Evolutionary conservation across 257 asterid species (phyloP).

Genomic region (Ajuga chamaepitys): DNA sequence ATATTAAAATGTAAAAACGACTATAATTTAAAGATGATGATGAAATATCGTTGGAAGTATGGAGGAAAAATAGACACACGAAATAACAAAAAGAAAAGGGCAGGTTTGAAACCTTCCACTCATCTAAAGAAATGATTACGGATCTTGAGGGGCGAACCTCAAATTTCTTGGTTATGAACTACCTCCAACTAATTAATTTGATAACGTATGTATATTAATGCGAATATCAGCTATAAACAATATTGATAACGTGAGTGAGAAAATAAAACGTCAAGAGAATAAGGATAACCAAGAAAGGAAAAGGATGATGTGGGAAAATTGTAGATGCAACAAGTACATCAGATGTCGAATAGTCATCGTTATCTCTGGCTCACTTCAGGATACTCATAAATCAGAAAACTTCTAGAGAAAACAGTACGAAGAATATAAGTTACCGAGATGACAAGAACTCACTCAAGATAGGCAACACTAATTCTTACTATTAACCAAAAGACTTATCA

Average conservation of each 20-base stretch:
- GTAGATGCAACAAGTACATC: no score
- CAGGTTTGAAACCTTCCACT: neutral
- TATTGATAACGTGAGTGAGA: neutral
- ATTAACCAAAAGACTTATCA: no score
- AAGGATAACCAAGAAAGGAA: neutral
- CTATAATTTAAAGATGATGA: neutral
- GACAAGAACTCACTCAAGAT: no score
- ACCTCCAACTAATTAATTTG: neutral
- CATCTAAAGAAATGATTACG: neutral
- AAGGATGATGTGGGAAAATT: neutral
- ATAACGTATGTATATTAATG: neutral
- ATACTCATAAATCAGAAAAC: no score
- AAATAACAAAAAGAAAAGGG: neutral
- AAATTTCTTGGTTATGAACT: neutral
- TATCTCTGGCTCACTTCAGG: no score
- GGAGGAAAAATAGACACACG: neutral
- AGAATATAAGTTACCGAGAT: no score
- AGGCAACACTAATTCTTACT: no score
- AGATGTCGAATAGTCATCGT: no score
- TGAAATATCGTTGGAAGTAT: neutral
- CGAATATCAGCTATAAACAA: neutral
- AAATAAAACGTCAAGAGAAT: neutral
- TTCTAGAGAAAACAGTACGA: no score
- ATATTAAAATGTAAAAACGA: neutral
- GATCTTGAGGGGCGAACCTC: neutral